Evolutionary conservation across 2,329 filamentous ascomycete species (phyloP), one percentile per base, ranked within the genome.

Genomic region (Fusarium concolor): DNA sequence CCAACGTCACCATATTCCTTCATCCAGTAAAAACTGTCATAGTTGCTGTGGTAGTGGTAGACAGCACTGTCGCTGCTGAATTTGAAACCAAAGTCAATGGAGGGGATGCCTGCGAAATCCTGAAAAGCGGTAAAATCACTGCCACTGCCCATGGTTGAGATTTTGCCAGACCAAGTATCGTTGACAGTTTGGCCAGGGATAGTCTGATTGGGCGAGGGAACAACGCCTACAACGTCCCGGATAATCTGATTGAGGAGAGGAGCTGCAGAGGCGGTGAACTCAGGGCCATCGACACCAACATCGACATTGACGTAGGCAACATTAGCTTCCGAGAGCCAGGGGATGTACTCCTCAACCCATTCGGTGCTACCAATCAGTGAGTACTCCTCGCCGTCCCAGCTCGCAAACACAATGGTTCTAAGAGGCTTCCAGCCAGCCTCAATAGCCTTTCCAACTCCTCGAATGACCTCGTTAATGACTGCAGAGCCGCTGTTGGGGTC

Each of bases 21-120:
- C 92, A 97, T 96, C 94, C 94, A 97, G 78, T 91, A 84, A 78
- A 94, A 96, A 74, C 89, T 93, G 77, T 97, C 94, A 78, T 96
- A 97, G 82, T 97, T 97, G 77, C 90, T 90, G 80, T 97, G 94
- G 78, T 97, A 97, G 74, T 93, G 91, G 75, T 93, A 93, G 5
- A 92, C 84, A 0, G 89, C 81, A 42, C 85, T 83, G 3, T 79
- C 75, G 1, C 70, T 59, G 24, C 78, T 78, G 10, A 71, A 75
- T 17, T 76, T 77, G 73, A 92, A 92, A 26, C 86, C 85, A 50
- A 92, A 83, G 73, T 92, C 88, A 15, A 92, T 76, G 65, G 85
- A 88, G 10, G 90, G 85, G 39, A 93, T 82, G 43, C 90, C 91
- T 1, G 88, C 89, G 71, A 85, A 89, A 76, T 93, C 90, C 73